Evolutionary conservation across 1,284 basidiomycete genomes (phyloP).

Genomic region (Melampsora americana): DNA sequence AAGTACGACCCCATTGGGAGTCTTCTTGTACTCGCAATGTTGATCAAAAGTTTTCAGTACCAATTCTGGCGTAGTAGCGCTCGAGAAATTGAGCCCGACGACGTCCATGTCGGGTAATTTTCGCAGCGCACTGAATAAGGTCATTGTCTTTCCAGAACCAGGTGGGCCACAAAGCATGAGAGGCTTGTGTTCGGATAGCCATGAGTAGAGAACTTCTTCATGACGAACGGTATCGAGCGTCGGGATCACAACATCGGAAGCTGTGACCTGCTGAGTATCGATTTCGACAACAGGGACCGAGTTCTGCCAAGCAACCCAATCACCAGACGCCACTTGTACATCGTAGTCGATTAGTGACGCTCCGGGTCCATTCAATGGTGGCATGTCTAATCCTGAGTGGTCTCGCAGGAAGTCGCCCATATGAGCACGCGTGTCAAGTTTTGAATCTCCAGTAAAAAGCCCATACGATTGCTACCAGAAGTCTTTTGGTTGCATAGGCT

Average conservation of each 20-base stretch:
- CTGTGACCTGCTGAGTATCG: slow-evolving; percentile 90
- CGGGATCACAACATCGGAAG: slow-evolving; percentile 93
- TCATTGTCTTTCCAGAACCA: slow-evolving; percentile 99
- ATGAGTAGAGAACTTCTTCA: slow-evolving; percentile 96
- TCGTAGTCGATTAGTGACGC: slow-evolving; percentile 91
- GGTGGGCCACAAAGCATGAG: slow-evolving; percentile 98
- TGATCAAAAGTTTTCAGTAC: slow-evolving; percentile 99
- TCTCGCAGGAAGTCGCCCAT: slow-evolving; percentile 84
- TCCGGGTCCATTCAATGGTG: slow-evolving; percentile 63
- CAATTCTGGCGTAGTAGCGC: slow-evolving; percentile 94
- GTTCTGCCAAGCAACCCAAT: slow-evolving; percentile 89
- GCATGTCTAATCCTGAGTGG: slow-evolving; percentile 85
- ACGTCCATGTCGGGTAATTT: slow-evolving; percentile 99
- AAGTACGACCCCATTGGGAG: slow-evolving; percentile 90
- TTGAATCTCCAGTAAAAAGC: slow-evolving; percentile 95
- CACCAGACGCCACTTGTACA: slow-evolving; percentile 77
- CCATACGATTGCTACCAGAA: slow-evolving; percentile 92
- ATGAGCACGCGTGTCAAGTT: slow-evolving; percentile 79
- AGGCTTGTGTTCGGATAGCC: slow-evolving; percentile 98
- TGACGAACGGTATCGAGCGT: slow-evolving; percentile 98
- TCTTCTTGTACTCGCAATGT: slow-evolving; percentile 98
- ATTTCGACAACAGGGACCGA: slow-evolving; percentile 93
- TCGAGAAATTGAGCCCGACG: slow-evolving; percentile 98
- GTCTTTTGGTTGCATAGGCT: slow-evolving; percentile 83
- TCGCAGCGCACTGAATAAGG: slow-evolving; percentile 94